Conservation (phyloP, 2,329 filamentous ascomycete genomes). For the Exophiala oligosperma region DNA sequence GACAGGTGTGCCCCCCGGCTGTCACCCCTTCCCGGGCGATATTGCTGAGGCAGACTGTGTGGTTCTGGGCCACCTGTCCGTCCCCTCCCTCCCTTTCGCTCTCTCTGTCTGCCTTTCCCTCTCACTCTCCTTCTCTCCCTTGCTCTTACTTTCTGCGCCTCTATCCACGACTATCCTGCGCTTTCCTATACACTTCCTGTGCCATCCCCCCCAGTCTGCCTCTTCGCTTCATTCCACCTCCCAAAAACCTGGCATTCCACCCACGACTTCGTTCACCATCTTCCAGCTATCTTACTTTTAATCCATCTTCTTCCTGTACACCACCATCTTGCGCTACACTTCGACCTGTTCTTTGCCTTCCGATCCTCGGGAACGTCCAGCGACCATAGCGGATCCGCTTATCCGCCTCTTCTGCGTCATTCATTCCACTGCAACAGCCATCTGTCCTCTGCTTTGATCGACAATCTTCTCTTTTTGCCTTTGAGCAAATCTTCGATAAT, state of each 20-base stretch:
- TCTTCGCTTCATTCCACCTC: conserved; percentile 19
- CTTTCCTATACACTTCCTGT: conserved; percentile 2
- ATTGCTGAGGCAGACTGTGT: background rate
- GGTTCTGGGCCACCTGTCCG: background rate
- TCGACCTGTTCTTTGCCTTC: conserved; percentile 9
- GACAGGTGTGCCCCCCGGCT: background rate
- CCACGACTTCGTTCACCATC: conserved; percentile 5
- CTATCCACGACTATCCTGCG: background rate
- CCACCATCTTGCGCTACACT: background rate
- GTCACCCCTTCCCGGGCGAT: background rate
- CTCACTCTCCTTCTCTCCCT: conserved; percentile 18
- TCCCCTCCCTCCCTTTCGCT: conserved; percentile 13
- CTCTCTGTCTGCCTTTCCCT: conserved; percentile 21
- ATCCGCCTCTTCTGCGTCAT: conserved; percentile 24
- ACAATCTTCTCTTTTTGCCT: background rate
- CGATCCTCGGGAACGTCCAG: conserved; percentile 1
- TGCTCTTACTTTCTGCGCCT: conserved; percentile 21
- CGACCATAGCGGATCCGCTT: conserved; percentile 9
- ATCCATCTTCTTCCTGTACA: conserved; percentile 15
- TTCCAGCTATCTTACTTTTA: conserved; percentile 12
- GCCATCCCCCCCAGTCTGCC: background rate
- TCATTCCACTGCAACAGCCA: conserved; percentile 19
- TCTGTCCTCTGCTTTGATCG: conserved; percentile 14
- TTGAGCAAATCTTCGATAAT: conserved; percentile 4
- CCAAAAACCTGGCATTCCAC: conserved; percentile 1